phyloP scores from a whole-genome alignment of 768 basidiomycete species.

The Phaeotremella fagi region DNA sequence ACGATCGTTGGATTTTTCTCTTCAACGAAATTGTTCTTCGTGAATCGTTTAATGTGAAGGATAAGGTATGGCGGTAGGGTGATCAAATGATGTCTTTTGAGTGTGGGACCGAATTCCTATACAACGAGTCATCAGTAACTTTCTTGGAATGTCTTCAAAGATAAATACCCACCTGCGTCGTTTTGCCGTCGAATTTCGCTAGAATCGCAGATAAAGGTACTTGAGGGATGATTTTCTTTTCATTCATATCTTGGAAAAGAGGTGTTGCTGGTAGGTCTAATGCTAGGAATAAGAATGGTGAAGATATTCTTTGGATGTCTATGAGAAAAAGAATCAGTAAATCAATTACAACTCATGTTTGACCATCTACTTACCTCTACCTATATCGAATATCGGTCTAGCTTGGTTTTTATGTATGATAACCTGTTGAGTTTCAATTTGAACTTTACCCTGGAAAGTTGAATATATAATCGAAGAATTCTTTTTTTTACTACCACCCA shows the following conservation, averaged over 20 bases:
- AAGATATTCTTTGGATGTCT: conserved; percentile 80
- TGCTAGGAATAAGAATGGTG: conserved; percentile 93
- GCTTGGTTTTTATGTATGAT: conserved; percentile 72
- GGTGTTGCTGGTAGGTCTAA: conserved; percentile 97
- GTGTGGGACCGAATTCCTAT: conserved; percentile 78
- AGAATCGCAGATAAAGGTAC: conserved; percentile 84
- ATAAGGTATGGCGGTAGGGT: conserved; percentile 86
- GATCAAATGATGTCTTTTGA: conserved; percentile 86
- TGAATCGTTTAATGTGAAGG: conserved; percentile 92
- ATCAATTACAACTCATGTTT: not conserved
- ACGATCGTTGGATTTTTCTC: conserved; percentile 99
- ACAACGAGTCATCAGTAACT: conserved; percentile 6
- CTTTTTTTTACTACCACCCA: conserved; percentile 88
- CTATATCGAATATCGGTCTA: conserved; percentile 88
- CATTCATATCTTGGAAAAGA: conserved; percentile 88
- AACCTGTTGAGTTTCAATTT: conserved; percentile 89
- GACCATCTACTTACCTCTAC: conserved; percentile 61
- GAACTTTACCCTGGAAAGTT: conserved; percentile 89
- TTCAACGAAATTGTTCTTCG: conserved; percentile 92
- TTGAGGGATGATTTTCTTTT: conserved; percentile 99
- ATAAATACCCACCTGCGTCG: conserved; percentile 64
- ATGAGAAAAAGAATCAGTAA: conserved; percentile 1
- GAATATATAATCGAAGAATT: conserved; percentile 89
- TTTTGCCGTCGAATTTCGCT: conserved; percentile 87
- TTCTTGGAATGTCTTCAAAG: conserved; percentile 4